Percentiles rank a stretch among this genome's conserved stretches.
These are phyloP conservation scores for California macrophylla DNA, from an alignment of 441 rosid genomes.

Conservation along the genomic window DNA sequence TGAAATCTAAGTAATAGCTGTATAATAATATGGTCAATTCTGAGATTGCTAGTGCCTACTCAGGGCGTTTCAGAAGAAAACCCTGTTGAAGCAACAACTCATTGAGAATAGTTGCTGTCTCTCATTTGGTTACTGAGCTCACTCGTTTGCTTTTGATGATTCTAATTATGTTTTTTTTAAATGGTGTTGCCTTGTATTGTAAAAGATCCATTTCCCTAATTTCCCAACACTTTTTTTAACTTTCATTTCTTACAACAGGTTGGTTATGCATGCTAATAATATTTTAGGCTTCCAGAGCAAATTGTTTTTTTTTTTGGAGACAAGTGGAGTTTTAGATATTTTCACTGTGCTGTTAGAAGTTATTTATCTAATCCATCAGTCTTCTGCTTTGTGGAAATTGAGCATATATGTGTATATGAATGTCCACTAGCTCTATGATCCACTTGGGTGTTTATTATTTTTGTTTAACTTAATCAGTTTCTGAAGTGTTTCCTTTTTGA, in stretches of 20 bases:
- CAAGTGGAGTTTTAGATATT: too few relatives aligned
- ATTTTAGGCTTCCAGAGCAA: background rate
- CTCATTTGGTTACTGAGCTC: background rate
- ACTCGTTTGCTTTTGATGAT: background rate
- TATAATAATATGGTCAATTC: background rate
- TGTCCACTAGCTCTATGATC: background rate
- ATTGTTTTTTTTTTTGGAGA: background rate
- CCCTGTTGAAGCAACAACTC: too few relatives aligned
- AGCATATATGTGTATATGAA: background rate
- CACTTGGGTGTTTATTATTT: background rate
- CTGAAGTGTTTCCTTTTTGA: background rate
- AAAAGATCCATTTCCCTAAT: background rate
- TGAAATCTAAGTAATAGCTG: background rate
- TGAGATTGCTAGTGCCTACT: too few relatives aligned
- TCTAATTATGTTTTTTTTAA: too few relatives aligned
- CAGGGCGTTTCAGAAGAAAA: too few relatives aligned
- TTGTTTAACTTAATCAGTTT: background rate
- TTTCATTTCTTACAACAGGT: too few relatives aligned
- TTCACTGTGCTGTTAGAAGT: background rate
- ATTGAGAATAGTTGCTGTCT: too few relatives aligned
- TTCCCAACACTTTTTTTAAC: background rate
- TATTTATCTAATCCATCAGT: background rate
- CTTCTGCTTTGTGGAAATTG: background rate
- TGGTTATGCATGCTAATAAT: background rate
- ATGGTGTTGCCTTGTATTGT: background rate